Conservation (phyloP, 495 filamentous ascomycete species). For the Hyaloscypha variabilis region DNA sequence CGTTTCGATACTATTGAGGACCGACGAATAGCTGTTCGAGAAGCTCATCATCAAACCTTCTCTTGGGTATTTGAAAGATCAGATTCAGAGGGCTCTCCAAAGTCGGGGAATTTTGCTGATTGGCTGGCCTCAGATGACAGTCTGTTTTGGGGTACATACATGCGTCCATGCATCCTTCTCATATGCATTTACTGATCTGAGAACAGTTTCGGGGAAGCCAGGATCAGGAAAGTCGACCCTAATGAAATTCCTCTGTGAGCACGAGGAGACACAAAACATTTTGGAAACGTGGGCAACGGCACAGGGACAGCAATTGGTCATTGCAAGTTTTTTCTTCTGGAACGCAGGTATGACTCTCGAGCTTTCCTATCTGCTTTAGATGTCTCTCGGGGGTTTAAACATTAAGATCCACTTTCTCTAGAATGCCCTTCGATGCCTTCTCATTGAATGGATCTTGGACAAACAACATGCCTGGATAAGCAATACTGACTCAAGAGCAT, state of each 20-base stretch:
- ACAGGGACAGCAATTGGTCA: constrained; percentile 38
- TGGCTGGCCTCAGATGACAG: constrained; percentile 19
- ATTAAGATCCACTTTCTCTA: too few relatives aligned
- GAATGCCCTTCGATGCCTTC: too few relatives aligned
- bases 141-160: constrained; percentile 37
- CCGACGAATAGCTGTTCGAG: constrained; percentile 27
- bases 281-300: constrained; percentile 21
- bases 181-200: not conserved
- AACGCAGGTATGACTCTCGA: not conserved
- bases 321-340: not conserved
- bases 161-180: not conserved
- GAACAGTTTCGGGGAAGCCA: not conserved
- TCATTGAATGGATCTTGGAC: too few relatives aligned
- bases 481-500: too few relatives aligned
- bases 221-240: not conserved
- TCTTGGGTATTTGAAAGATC: constrained; percentile 24
- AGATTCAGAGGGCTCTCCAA: not conserved
- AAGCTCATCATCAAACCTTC: constrained; percentile 27
- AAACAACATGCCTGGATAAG: too few relatives aligned
- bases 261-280: not conserved
- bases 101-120: not conserved
- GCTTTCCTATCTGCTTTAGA: too few relatives aligned
- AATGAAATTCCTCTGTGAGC: not conserved
- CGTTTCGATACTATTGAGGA: constrained; percentile 25
- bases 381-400: not conserved